Evolutionary conservation across 176 grass and related monocot genomes (phyloP), one percentile per base, ranked within the genome.

Genomic region (Bonia amplexicaulis): DNA sequence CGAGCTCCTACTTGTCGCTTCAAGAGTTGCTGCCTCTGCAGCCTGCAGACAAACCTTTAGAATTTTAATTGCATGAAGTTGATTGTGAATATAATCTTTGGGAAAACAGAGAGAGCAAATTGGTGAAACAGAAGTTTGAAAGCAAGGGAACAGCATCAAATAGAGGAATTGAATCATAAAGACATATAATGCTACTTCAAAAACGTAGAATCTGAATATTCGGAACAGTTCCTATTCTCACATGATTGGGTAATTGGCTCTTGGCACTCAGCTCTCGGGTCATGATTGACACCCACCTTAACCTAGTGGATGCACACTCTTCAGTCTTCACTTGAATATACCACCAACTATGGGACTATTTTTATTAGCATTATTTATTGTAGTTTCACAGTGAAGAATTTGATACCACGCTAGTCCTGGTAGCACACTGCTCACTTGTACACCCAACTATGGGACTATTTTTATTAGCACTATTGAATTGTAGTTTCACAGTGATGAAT

Each of bases 21-120:
- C 96, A 78, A 98, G 87, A 65, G 96, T 98, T 74, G 87, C 82
- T 61, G 83, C 47, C 66, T 98, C 96, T 81, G 87, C 88, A 87
- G 94, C 93, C 96, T 98, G 89, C 76, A 69, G 57, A 75, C 78
- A 74, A 73, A 90, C 40, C 62, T 85, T 80, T 72, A 87, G 13
- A 71, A 68, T 29, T 78, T 57, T 27, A 78, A 58, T 81, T 22
- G 7, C 20, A 39, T 19, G 68, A 66, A 80, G 79, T 11, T 78
- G 39, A 66, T 48, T 60, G 52, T 33, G 37, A 39, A 73, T 66
- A 73, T 35, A 82, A 78, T 64, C 40, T 71, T 53, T 19, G 22
- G 26, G 46, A 26, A 27, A 41, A 33, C 37, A 53, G 37, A 45
- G 20, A 85, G 7, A 71, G 8, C 14, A 82, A 22, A 71, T 8